phyloP scores from a whole-genome alignment of 306 rosid genomes.

The Malus asiatica region DNA sequence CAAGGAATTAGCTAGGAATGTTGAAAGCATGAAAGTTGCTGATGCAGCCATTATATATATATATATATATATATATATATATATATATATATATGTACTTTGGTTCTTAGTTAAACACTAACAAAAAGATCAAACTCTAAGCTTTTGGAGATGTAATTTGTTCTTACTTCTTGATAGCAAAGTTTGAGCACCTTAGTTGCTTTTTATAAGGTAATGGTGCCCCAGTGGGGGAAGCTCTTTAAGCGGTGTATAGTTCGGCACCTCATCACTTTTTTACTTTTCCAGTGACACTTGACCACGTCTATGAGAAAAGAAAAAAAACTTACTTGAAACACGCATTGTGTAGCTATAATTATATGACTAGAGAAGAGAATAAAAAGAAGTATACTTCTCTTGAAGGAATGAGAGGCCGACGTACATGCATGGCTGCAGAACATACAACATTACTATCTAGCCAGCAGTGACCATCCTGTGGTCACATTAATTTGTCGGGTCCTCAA shows the following conservation, averaged over 20 bases:
- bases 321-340: too few relatives aligned
- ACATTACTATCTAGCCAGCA: too few relatives aligned
- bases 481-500: background rate
- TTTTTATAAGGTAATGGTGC: background rate
- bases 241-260: conserved; percentile 6
- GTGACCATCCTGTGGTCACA: conserved; percentile 1
- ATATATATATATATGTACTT: background rate
- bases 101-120: background rate
- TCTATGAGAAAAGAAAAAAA: too few relatives aligned
- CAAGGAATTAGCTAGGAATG: background rate
- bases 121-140: background rate
- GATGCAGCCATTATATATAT: conserved; percentile 5
- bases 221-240: background rate
- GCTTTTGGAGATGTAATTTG: background rate
- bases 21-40: conserved; percentile 7
- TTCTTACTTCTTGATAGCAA: background rate
- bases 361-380: background rate
- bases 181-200: background rate
- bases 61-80: background rate
- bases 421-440: too few relatives aligned
- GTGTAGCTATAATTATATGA: background rate
- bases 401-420: background rate
- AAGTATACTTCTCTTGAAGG: background rate
- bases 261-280: conserved; percentile 9
- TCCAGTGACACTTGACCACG: background rate